These are phyloP conservation scores for Auriculariales sp. DNA, from an alignment of 768 basidiomycete genomes.

Conservation along the genomic window DNA sequence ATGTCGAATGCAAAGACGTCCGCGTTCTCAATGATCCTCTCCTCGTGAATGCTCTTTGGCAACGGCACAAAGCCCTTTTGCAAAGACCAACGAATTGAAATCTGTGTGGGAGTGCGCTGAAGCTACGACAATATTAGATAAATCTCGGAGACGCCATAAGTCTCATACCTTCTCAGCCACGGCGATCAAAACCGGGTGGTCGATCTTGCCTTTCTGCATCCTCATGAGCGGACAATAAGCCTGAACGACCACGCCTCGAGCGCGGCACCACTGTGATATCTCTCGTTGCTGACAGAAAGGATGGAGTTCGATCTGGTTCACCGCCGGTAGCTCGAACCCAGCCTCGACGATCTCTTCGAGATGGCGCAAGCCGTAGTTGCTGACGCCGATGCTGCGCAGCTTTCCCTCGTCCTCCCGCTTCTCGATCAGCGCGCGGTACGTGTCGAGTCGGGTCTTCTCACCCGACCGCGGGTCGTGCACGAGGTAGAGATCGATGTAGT, in stretches of 20 bases:
- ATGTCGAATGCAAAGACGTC: slow-evolving; percentile 68
- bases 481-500: slow-evolving; percentile 60
- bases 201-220: slow-evolving; percentile 28
- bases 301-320: slow-evolving; percentile 81
- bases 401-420: slow-evolving; percentile 44
- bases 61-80: slow-evolving; percentile 59
- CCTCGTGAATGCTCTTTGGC: slow-evolving; percentile 61
- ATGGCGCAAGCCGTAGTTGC: slow-evolving; percentile 68
- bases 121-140: slow-evolving; percentile 22
- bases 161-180: slow-evolving; percentile 43
- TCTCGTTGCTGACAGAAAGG: slow-evolving; percentile 42
- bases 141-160: neutral
- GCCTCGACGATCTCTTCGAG: slow-evolving; percentile 56
- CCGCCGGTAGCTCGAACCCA: slow-evolving; percentile 48
- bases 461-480: slow-evolving; percentile 64
- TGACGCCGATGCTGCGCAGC: slow-evolving; percentile 62
- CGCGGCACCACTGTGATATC: slow-evolving; percentile 40
- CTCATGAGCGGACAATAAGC: slow-evolving; percentile 69
- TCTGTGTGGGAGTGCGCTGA: slow-evolving; percentile 52
- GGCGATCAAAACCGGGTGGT: slow-evolving; percentile 35
- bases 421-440: slow-evolving; percentile 56
- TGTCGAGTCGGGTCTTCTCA: slow-evolving; percentile 45
- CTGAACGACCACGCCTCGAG: slow-evolving; percentile 45
- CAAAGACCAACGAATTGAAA: slow-evolving; percentile 82
- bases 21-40: slow-evolving; percentile 59